Base-by-base conservation (phyloP, 345 rosid species). In the Tarenaya hassleriana region DNA sequence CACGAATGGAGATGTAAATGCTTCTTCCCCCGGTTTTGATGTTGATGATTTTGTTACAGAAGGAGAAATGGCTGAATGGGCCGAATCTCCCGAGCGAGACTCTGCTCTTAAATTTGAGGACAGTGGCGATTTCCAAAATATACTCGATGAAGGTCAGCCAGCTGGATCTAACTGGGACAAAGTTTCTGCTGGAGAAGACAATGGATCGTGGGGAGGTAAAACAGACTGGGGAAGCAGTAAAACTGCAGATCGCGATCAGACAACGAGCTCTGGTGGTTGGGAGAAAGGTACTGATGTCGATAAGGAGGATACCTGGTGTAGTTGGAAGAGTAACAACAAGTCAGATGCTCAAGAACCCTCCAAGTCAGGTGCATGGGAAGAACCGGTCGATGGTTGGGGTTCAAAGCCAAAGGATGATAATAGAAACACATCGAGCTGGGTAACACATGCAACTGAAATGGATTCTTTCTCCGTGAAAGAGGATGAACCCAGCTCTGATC, bases 1-100 rank as follows among this genome's bases (percentile, higher is more conserved):
- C 10, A 50, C 50, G 41, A 49, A 60, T 32, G 71, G 50, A 55
- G 68, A 33, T 54, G 78, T 67, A 47, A 40, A 47, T 50, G 66
- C 86, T 52, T 87, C 72, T 49, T 91, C 89, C 61, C 78, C 85
- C 17, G 98, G 98, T 5, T 69, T 52, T 10, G 98, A 91, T 41
- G 75, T 84, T 48, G 94, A 84, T 40, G 76, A 75, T 32, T 62
- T 77, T 12, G 50, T 75, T 44, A 55, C 66, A 15, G 87, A 77
- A 29, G 75, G 75, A 29, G 85, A 69, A 5, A 41, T 58, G 56
- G 83, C 63, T 29, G 97, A 80, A 24, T 82, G 88, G 80, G 74
- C 63, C 51, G 69, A 67, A 47, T 88, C 98, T 6, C 98, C 97
- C 0, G 95, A 79, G 57, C 78, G 66, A 29, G 67, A 68, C 53